Percentiles rank a stretch among this genome's conserved stretches.
phyloP scores from a whole-genome alignment of 495 filamentous ascomycete genomes.

The Aspergillus indologenus region DNA sequence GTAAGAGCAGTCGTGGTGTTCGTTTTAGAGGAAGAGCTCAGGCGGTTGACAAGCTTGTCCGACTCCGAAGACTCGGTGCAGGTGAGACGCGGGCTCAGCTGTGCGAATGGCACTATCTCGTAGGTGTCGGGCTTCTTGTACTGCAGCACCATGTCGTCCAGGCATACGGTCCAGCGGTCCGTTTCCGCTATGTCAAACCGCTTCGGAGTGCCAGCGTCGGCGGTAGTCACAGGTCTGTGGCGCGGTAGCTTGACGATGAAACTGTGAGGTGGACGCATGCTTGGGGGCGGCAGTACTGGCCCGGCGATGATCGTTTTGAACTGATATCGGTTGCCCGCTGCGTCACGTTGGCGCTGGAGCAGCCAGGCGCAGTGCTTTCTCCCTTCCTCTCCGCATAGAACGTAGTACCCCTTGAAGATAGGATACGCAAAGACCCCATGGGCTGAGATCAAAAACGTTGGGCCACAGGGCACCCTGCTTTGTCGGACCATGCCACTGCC shows the following conservation, averaged over 20 bases:
- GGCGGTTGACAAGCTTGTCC: background rate
- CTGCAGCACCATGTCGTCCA: background rate
- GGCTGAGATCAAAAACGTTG: background rate
- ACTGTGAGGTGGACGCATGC: background rate
- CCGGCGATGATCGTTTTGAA: background rate
- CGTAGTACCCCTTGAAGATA: background rate
- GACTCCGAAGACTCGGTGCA: background rate
- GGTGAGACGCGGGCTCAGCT: background rate
- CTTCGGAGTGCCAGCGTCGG: background rate
- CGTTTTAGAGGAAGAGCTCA: background rate
- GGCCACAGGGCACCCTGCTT: background rate
- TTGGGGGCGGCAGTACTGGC: background rate
- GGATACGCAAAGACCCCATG: background rate
- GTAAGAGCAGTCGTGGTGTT: background rate
- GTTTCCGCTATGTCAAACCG: background rate
- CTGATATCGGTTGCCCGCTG: background rate
- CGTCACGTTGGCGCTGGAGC: background rate
- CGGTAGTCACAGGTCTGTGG: background rate
- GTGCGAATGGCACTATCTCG: background rate
- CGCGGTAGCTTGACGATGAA: background rate
- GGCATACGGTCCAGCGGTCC: background rate
- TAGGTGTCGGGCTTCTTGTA: background rate
- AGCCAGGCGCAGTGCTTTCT: background rate
- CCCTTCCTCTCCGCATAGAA: background rate
- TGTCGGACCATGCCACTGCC: background rate